Conservation (phyloP, 2,329 filamentous ascomycete genomes). For the Dothideomycetes sp. region DNA sequence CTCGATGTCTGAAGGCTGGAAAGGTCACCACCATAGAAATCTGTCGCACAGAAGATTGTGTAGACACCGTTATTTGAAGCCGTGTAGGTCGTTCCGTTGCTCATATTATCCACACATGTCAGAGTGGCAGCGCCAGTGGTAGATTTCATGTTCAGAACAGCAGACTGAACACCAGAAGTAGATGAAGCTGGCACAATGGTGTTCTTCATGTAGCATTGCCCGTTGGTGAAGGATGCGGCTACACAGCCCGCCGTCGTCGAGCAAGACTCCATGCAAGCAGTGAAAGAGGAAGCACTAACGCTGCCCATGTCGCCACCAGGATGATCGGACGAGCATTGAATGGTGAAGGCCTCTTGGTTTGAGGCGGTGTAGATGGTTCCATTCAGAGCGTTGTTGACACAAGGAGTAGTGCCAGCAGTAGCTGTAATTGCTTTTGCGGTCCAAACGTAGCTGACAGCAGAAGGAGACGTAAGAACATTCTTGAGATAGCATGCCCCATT, state of each 20-base stretch:
- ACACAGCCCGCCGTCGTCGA: slow-evolving; percentile 11
- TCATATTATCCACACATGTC: background rate
- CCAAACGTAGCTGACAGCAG: background rate
- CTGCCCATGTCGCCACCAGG: slow-evolving; percentile 7
- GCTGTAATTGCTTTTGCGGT: background rate
- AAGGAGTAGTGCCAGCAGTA: background rate
- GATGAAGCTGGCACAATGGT: slow-evolving; percentile 8
- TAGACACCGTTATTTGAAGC: background rate
- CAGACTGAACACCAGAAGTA: slow-evolving; percentile 7
- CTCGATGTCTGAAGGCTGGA: slow-evolving; percentile 8
- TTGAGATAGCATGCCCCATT: slow-evolving; percentile 11
- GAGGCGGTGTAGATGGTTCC: background rate
- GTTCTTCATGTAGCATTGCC: slow-evolving; percentile 16
- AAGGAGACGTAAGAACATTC: slow-evolving; percentile 5
- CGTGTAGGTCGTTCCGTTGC: background rate
- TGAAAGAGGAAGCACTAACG: slow-evolving; percentile 10
- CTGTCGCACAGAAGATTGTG: background rate
- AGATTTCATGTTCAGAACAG: slow-evolving; percentile 1
- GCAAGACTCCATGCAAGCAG: slow-evolving; percentile 16
- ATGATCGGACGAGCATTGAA: background rate
- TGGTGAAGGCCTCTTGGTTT: background rate
- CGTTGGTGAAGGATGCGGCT: slow-evolving; percentile 13
- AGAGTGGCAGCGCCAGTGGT: background rate
- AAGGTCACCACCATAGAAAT: slow-evolving; percentile 11
- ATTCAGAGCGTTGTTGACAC: background rate